Conservation (phyloP, 2,329 filamentous ascomycete genomes). For the Talaromyces sp. region DNA sequence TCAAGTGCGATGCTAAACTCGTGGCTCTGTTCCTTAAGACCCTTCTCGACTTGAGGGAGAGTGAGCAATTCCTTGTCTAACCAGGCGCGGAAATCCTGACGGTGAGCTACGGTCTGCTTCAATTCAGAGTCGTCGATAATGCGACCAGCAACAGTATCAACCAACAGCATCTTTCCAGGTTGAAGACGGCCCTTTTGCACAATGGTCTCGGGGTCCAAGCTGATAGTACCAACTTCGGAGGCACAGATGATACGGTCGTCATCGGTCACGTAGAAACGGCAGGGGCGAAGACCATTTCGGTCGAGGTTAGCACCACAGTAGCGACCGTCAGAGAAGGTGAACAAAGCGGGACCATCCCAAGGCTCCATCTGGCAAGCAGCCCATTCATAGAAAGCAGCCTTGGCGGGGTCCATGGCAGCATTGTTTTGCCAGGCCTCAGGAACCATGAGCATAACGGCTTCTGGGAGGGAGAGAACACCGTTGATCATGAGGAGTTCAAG, state of each 20-base stretch:
- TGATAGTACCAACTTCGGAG: constrained; percentile 91
- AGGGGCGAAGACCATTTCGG: constrained; percentile 90
- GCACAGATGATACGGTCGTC: constrained; percentile 97
- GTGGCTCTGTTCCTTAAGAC: constrained; percentile 52
- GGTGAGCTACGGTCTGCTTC: constrained; percentile 80
- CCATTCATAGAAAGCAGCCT: constrained; percentile 98
- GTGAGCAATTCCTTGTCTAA: constrained; percentile 80
- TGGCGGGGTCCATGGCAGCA: constrained; percentile 83
- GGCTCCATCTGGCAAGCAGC: constrained; percentile 98
- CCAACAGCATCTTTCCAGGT: constrained; percentile 91
- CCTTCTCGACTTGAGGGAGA: constrained; percentile 69
- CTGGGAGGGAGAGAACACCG: constrained; percentile 87
- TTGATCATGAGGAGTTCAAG: constrained; percentile 92
- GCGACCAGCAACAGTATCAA: constrained; percentile 84
- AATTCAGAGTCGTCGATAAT: constrained; percentile 93
- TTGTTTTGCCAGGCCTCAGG: constrained; percentile 98
- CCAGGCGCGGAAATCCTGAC: constrained; percentile 86
- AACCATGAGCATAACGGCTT: constrained; percentile 98
- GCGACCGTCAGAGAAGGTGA: constrained; percentile 93
- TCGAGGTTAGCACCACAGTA: constrained; percentile 97
- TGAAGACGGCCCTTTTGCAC: constrained; percentile 91
- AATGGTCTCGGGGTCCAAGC: constrained; percentile 82
- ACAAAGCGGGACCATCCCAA: constrained; percentile 94
- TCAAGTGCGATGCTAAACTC: constrained; percentile 68
- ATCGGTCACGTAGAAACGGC: constrained; percentile 94